phyloP scores from a whole-genome alignment of 257 asterid genomes.

The Fraxinus cuspidata region DNA sequence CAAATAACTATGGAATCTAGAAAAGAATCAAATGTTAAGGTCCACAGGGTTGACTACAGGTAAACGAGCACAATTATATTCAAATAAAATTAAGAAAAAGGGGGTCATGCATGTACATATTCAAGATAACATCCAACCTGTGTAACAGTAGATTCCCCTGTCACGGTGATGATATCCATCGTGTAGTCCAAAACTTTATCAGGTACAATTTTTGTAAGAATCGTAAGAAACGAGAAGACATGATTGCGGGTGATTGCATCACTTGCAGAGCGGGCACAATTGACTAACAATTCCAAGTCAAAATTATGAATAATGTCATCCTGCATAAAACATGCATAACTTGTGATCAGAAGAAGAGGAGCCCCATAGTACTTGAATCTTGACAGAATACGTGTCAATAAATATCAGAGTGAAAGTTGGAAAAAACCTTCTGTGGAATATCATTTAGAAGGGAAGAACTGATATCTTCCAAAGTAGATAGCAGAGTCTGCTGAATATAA shows the following conservation, averaged over 20 bases:
- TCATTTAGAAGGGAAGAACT: constrained; percentile 45
- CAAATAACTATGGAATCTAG: constrained; percentile 1
- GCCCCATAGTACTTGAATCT: constrained; percentile 1
- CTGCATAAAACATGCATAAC: constrained; percentile 41
- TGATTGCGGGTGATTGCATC: constrained; percentile 72
- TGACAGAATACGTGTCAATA: background rate
- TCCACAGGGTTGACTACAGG: background rate
- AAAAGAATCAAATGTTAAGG: background rate
- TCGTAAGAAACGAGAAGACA: constrained; percentile 69
- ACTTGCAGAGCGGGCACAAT: constrained; percentile 67
- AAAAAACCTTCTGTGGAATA: constrained; percentile 48
- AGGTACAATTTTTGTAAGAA: constrained; percentile 71
- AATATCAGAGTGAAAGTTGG: constrained; percentile 15
- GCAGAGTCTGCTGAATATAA: constrained; percentile 71
- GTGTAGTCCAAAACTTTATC: constrained; percentile 71
- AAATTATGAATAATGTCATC: constrained; percentile 33
- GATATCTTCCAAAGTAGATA: constrained; percentile 75
- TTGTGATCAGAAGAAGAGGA: constrained; percentile 40
- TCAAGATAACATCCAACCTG: constrained; percentile 54
- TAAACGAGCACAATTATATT: background rate
- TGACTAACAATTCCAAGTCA: constrained; percentile 70
- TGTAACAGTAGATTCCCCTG: constrained; percentile 71
- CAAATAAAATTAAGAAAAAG: constrained; percentile 1
- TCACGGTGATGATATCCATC: constrained; percentile 59
- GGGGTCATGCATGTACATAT: constrained; percentile 16